Evolutionary conservation across 176 grass and related monocot species (phyloP).

Genomic region (Triticum aestivum): IWGSC_CS_RefSeq_v2.1 NC_057799.1:197005528-197006027

Average conservation of each 20-base stretch:
- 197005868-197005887: not conserved
- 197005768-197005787: slow-evolving; percentile 1
- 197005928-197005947: not conserved
- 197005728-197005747: slow-evolving; percentile 1
- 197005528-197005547: slow-evolving; percentile 4
- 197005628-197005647: slow-evolving; percentile 34
- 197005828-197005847: not conserved
- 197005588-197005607: slow-evolving; percentile 35
- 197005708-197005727: not conserved
- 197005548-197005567: slow-evolving; percentile 26
- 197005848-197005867: not conserved
- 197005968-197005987: not conserved
- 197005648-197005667: slow-evolving; percentile 35
- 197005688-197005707: slow-evolving; percentile 22
- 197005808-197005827: not conserved
- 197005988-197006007: not conserved
- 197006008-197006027: not conserved
- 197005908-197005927: not conserved
- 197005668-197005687: not conserved
- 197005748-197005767: not conserved
- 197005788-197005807: not conserved
- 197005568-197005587: slow-evolving; percentile 29
- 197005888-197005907: not conserved
- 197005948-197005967: not conserved
- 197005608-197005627: slow-evolving; percentile 15